Evolutionary conservation across 345 rosid genomes (phyloP), one percentile per base, ranked within the genome.

Genomic region (Citrus maxima): DNA sequence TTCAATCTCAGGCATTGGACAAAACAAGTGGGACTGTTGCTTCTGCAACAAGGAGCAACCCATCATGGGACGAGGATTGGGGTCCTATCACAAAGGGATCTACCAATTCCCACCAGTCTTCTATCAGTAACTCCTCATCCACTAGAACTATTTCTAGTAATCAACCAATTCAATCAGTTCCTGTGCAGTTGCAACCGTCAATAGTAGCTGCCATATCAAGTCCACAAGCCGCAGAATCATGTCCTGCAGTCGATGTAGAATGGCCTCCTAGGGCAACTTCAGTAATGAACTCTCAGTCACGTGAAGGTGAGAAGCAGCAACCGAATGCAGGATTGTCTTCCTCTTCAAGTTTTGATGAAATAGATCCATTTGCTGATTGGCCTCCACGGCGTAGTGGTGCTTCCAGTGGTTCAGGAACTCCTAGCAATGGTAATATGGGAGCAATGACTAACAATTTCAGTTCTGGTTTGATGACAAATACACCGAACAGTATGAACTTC

Each of bases 31-130:
- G 73, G 51, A 87, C 80, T 70, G 89, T 86, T 75, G 86, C 91
- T 58, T 76, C 93, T 71, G 83, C 89, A 10, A 75, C 87, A 58
- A 88, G 82, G 80, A 85, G 83, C 70, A 80, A 88, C 68, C 59
- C 91, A 6, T 78, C 91, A 25, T 96, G 98, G 97, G 98, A 96
- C 80, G 98, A 94, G 16, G 97, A 94, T 72, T 96, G 99, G 98
- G 94, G 90, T 77, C 78, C 92, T 18, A 74, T 83, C 2, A 75
- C 85, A 49, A 88, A 88, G 79, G 86, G 82, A 66, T 78, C 85
- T 59, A n/a, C 77, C 55, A 4, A 87, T 72, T 46, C 78, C 25
- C 46, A 51, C 38, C 88, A 74, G 82, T 74, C 83, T 67, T 75
- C 73, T 46, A 62, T 69, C 14, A 84, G 80, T 73, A 77, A 72